Evolutionary conservation across 441 rosid species (phyloP), one percentile per base, ranked within the genome.

Genomic region (Pelargonium australe): DNA sequence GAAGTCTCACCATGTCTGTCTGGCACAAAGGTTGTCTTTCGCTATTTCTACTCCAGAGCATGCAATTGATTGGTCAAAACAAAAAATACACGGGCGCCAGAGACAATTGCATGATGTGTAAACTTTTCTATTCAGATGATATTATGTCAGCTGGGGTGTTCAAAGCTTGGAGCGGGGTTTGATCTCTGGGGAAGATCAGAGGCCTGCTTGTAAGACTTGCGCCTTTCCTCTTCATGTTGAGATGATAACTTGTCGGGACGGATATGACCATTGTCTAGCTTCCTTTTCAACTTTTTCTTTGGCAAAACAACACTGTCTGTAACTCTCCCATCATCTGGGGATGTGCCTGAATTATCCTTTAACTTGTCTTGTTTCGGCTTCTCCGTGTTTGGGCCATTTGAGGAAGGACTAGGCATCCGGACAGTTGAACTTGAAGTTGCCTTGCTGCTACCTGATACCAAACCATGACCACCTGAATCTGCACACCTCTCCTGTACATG

Each of bases 201-300:
- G 9, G 8, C 44, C 44, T 41, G 44, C 44, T 41, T 41, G 44
- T 41, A 41, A 41, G 44, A 41, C 44, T 41, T 41, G 44, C 8
- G 44, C 9, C 44, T 41, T 41, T 41, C 44, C 44, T 41, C 44
- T 8, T 41, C 44, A 5, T 41, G 44, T 41, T 8, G 44, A 41
- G 44, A 41, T 41, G 44, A 8, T 41, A 41, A 41, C 44, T 41
- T 41, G 7, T 41, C 44, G 2, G 44, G 44, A 41, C 44, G 44
- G 44, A 41, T 41, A 41, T 41, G 44, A 41, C 44, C 44, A 8
- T 41, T 41, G 44, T 81, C 85, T 58, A 67, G 76, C 72, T 86
- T 92, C 83, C 89, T 83, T 81, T 85, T 95, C 5, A 71, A 75
- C 83, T 79, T 86, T 69, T 87, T 86, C 86, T 85, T 85, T 12